Conservation (phyloP, 352 stramenopile genomes). For the Phytophthora hibernalis region DNA sequence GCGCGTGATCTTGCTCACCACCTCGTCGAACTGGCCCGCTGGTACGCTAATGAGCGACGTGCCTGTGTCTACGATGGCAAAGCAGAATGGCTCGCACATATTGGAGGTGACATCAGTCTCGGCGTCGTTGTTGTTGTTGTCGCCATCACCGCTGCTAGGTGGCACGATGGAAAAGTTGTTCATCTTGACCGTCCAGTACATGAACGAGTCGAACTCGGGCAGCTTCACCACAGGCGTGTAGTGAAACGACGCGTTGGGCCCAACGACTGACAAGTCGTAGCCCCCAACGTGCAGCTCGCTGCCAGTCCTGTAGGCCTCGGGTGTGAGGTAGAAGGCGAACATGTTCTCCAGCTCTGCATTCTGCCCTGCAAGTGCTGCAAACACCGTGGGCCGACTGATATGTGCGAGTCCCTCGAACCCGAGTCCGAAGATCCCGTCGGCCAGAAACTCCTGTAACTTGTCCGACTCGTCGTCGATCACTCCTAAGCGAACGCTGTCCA, state of each 20-base stretch:
- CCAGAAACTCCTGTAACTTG: slow-evolving; percentile 82
- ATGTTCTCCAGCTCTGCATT: slow-evolving; percentile 83
- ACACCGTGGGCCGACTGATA: slow-evolving; percentile 87
- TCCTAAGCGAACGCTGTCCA: slow-evolving; percentile 83
- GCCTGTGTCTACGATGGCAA: slow-evolving; percentile 89
- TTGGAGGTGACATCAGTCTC: slow-evolving; percentile 40
- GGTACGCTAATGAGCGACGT: slow-evolving; percentile 89
- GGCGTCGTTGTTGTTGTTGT: background rate
- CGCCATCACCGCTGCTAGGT: too few species aligned
- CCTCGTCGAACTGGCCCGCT: slow-evolving; percentile 66
- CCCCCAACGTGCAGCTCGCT: slow-evolving; percentile 87
- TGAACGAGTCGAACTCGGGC: slow-evolving; percentile 77
- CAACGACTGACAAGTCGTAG: slow-evolving; percentile 86
- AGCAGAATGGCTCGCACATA: slow-evolving; percentile 81
- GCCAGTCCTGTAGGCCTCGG: slow-evolving; percentile 67
- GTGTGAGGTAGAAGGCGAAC: slow-evolving; percentile 91
- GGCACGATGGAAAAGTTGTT: slow-evolving; percentile 55
- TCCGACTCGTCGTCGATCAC: slow-evolving; percentile 73
- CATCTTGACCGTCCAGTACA: slow-evolving; percentile 90
- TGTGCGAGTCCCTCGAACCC: slow-evolving; percentile 88
- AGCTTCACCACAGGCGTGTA: slow-evolving; percentile 89
- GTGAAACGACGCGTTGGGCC: slow-evolving; percentile 85
- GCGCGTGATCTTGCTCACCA: slow-evolving; percentile 66
- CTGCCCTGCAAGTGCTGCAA: slow-evolving; percentile 68
- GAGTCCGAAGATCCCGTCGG: slow-evolving; percentile 89